A percentile compares a stretch with the other conserved stretches of the same genome.
These are phyloP conservation scores for Penicillium canariense DNA, from an alignment of 495 filamentous ascomycete species.

Conservation along the genomic window DNA sequence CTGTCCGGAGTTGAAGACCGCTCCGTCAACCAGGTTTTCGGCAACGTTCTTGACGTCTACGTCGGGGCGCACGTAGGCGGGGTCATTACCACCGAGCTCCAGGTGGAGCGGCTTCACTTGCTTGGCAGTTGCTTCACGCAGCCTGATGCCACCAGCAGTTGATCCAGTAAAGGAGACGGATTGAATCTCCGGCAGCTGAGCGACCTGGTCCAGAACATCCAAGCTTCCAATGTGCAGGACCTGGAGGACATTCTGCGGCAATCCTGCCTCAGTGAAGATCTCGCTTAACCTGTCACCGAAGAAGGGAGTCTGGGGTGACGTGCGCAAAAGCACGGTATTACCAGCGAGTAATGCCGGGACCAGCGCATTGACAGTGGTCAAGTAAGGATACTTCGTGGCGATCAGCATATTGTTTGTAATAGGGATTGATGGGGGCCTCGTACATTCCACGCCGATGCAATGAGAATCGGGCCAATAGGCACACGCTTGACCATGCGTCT, in stretches of 20 bases:
- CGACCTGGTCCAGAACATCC: slow-evolving; percentile 69
- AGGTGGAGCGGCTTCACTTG: slow-evolving; percentile 80
- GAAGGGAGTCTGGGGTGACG: slow-evolving; percentile 90
- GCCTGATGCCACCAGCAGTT: slow-evolving; percentile 75
- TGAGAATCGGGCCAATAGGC: slow-evolving; percentile 77
- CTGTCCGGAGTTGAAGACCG: slow-evolving; percentile 95
- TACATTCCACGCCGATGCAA: slow-evolving; percentile 95
- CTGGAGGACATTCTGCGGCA: slow-evolving; percentile 79
- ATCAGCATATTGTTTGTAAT: background rate
- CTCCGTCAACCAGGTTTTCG: slow-evolving; percentile 90
- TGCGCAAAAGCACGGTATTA: slow-evolving; percentile 87
- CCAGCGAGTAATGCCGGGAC: slow-evolving; percentile 85
- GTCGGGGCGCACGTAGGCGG: slow-evolving; percentile 83
- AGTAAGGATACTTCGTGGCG: slow-evolving; percentile 74
- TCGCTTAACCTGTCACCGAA: slow-evolving; percentile 77
- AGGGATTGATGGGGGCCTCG: slow-evolving; percentile 27
- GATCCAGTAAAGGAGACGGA: slow-evolving; percentile 91
- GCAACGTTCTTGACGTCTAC: slow-evolving; percentile 87
- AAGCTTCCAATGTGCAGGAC: slow-evolving; percentile 82
- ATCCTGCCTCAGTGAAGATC: slow-evolving; percentile 74
- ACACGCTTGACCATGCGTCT: slow-evolving; percentile 83
- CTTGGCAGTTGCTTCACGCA: slow-evolving; percentile 77
- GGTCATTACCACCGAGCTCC: slow-evolving; percentile 92
- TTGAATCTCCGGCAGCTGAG: slow-evolving; percentile 68
- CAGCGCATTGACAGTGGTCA: slow-evolving; percentile 87